phyloP scores from a whole-genome alignment of 192 early-diverging fungal species.

The Coemansia sp. region DNA sequence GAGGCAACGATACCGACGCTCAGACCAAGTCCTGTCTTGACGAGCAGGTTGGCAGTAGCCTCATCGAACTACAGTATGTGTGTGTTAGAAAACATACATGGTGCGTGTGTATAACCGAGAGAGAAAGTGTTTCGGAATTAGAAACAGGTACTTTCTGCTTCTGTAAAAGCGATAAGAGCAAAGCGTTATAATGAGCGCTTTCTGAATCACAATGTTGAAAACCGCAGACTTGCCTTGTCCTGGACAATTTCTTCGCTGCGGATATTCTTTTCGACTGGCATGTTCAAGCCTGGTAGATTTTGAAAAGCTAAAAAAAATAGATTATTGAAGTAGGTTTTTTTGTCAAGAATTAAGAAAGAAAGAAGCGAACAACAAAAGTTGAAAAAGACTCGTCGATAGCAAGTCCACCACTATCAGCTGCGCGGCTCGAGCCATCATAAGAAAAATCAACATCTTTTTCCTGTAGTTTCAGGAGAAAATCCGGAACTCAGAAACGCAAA shows the following conservation, averaged over 20 bases:
- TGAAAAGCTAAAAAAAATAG: too few relatives aligned
- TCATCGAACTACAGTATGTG: constrained; percentile 79
- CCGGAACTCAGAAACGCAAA: too few relatives aligned
- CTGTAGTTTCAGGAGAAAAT: neutral
- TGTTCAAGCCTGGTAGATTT: constrained; percentile 4
- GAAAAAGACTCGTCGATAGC: too few relatives aligned
- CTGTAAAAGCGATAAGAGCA: too few relatives aligned
- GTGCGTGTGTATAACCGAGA: neutral
- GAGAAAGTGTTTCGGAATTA: neutral
- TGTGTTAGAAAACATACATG: constrained; percentile 3
- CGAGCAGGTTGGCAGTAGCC: constrained; percentile 76
- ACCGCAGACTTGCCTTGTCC: constrained; percentile 56
- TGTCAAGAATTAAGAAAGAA: too few relatives aligned
- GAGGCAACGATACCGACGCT: constrained; percentile 86
- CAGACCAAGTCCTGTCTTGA: constrained; percentile 80
- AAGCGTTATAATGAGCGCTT: neutral
- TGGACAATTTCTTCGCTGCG: constrained; percentile 64
- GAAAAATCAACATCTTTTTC: neutral
- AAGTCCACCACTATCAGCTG: too few relatives aligned
- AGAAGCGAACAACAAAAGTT: neutral
- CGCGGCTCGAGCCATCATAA: neutral
- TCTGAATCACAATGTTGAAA: neutral
- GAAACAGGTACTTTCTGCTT: too few relatives aligned
- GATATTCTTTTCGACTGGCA: constrained; percentile 49
- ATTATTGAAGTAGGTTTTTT: too few relatives aligned